Conservation (phyloP, 441 rosid genomes). For the Populus hybrid region DNA sequence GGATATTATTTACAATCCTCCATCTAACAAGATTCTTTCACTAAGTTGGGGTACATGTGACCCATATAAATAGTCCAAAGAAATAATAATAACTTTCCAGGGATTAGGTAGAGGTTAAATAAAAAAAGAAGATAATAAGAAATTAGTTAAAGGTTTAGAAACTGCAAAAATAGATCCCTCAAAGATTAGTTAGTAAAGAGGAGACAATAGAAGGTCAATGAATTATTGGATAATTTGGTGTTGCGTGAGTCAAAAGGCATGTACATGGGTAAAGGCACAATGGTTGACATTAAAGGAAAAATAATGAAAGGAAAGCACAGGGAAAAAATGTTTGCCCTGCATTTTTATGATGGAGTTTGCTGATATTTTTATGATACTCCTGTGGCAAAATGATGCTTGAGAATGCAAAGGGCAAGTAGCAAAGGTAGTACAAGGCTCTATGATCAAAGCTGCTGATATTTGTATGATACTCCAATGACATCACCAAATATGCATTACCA, state of each 20-base stretch:
- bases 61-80: not conserved
- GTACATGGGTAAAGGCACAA: constrained; percentile 2
- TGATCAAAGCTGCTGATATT: not conserved
- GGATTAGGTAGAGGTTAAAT: not conserved
- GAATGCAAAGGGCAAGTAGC: not conserved
- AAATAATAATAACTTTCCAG: not conserved
- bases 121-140: not conserved
- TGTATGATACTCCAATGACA: not conserved
- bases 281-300: not conserved
- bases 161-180: constrained; percentile 2
- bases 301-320: not conserved
- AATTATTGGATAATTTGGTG: not conserved
- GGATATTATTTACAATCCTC: not conserved
- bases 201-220: not conserved
- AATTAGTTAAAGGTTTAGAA: not conserved
- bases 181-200: not conserved
- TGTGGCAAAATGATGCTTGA: not conserved
- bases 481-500: not conserved
- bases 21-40: not conserved
- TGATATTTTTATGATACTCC: not conserved
- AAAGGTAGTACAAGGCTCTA: not conserved
- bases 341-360: not conserved
- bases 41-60: not conserved
- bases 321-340: not conserved
- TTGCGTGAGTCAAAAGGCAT: not conserved